Evolutionary conservation across 2,329 filamentous ascomycete species (phyloP).

Genomic region (Penicillium sp.): DNA sequence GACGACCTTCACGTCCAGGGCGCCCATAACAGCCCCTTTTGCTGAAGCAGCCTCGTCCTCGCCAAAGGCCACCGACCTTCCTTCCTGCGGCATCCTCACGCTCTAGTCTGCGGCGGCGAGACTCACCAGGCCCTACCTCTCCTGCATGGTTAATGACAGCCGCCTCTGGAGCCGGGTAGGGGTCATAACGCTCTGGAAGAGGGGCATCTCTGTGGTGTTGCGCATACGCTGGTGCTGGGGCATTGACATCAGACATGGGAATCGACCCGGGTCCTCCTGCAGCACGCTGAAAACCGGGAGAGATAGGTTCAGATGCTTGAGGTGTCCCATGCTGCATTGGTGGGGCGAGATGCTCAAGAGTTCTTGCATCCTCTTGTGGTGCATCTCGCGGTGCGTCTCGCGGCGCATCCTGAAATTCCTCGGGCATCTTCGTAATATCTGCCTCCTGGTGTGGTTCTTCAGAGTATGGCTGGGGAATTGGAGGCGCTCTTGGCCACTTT

Average conservation of each 20-base stretch:
- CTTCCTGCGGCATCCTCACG: slow-evolving; percentile 64
- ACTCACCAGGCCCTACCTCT: slow-evolving; percentile 45
- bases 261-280: slow-evolving; percentile 65
- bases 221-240: slow-evolving; percentile 36
- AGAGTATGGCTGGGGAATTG: background rate
- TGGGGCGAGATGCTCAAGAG: background rate
- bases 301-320: slow-evolving; percentile 61
- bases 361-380: background rate
- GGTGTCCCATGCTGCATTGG: slow-evolving; percentile 39
- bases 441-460: background rate
- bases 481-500: background rate
- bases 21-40: slow-evolving; percentile 66
- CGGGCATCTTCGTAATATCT: background rate
- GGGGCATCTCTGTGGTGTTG: slow-evolving; percentile 28
- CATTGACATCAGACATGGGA: slow-evolving; percentile 54
- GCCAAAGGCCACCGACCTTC: slow-evolving; percentile 63
- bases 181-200: slow-evolving; percentile 29
- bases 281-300: slow-evolving; percentile 61
- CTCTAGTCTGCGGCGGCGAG: slow-evolving; percentile 59
- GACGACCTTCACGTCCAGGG: slow-evolving; percentile 62
- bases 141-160: slow-evolving; percentile 23
- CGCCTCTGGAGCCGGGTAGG: slow-evolving; percentile 24
- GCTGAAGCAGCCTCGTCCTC: slow-evolving; percentile 64
- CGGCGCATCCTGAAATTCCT: background rate
- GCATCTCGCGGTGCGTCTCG: background rate